Evolutionary conservation across 1,284 basidiomycete genomes (phyloP).

Genomic region (Macrocybe sp.): DNA sequence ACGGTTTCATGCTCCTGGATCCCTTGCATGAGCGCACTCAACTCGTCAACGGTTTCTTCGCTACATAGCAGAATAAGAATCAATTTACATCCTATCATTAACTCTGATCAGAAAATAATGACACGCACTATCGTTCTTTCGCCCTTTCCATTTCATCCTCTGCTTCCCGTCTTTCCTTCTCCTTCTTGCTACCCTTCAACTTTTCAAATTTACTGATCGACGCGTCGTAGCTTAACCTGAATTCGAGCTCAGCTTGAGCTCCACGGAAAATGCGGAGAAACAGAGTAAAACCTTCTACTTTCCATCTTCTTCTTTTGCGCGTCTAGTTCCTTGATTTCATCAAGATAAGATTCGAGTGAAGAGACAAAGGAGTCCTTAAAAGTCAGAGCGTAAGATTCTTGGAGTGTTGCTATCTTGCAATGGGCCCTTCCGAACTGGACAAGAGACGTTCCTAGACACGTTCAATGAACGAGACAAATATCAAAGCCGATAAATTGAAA

Average conservation of each 20-base stretch:
- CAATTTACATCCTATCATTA: neutral
- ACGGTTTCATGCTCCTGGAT: conserved; percentile 75
- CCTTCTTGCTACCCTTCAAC: conserved; percentile 60
- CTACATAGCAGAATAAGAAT: conserved; percentile 30
- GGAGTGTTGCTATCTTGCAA: conserved; percentile 75
- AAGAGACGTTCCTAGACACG: conserved; percentile 56
- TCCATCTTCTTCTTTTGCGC: conserved; percentile 74
- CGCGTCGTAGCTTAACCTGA: conserved; percentile 72
- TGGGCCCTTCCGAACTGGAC: conserved; percentile 74
- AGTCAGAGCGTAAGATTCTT: conserved; percentile 71
- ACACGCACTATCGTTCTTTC: conserved; percentile 67
- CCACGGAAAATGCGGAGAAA: neutral
- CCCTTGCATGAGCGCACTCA: conserved; percentile 65
- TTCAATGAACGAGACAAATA: neutral
- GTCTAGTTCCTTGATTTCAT: conserved; percentile 72
- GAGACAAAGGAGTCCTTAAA: conserved; percentile 69
- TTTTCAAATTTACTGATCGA: conserved; percentile 66
- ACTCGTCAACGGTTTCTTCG: conserved; percentile 78
- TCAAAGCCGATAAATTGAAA: neutral
- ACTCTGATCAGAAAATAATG: neutral
- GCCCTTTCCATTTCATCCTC: conserved; percentile 74
- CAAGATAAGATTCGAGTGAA: conserved; percentile 55
- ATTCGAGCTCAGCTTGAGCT: neutral
- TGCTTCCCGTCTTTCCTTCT: conserved; percentile 66
- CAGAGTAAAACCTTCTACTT: conserved; percentile 55